Evolutionary conservation across 345 rosid genomes (phyloP).

Genomic region (Moricandia moricandioides): DNA sequence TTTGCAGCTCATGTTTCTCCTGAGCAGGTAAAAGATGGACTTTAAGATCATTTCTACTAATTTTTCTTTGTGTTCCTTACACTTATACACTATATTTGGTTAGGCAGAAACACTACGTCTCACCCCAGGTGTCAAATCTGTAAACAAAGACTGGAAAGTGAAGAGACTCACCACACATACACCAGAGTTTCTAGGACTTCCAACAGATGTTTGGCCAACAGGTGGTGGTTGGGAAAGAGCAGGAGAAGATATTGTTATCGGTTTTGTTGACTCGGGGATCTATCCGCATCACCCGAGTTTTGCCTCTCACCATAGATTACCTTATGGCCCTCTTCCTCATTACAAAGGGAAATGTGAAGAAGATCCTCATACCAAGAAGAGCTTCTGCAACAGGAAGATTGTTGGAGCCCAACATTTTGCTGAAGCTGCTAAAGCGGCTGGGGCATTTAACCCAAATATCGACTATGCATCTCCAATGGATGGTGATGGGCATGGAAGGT

Average conservation of each 20-base stretch:
- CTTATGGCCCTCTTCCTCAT: constrained; percentile 78
- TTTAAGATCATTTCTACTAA: background rate
- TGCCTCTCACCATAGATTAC: constrained; percentile 56
- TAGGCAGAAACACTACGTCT: constrained; percentile 90
- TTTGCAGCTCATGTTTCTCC: constrained; percentile 84
- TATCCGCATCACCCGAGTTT: constrained; percentile 95
- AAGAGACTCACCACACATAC: constrained; percentile 95
- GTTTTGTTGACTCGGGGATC: constrained; percentile 96
- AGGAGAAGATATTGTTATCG: constrained; percentile 93
- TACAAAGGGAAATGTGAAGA: constrained; percentile 93
- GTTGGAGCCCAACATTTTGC: constrained; percentile 99
- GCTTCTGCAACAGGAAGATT: constrained; percentile 90
- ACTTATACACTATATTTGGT: constrained; percentile 43
- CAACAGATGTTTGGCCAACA: constrained; percentile 98
- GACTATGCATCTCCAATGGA: constrained; percentile 97
- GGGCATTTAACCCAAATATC: constrained; percentile 75
- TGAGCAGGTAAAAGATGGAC: constrained; percentile 70
- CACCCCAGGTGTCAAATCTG: constrained; percentile 76
- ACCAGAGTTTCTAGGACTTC: constrained; percentile 95
- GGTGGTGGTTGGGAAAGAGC: constrained; percentile 97
- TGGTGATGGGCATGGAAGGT: constrained; percentile 99
- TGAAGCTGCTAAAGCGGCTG: constrained; percentile 92
- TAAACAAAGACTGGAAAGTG: constrained; percentile 97
- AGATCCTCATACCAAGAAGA: constrained; percentile 70
- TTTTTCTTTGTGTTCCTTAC: constrained; percentile 39